Conservation (phyloP, 2,329 filamentous ascomycete species). For the Scedosporium dehoogii region DNA sequence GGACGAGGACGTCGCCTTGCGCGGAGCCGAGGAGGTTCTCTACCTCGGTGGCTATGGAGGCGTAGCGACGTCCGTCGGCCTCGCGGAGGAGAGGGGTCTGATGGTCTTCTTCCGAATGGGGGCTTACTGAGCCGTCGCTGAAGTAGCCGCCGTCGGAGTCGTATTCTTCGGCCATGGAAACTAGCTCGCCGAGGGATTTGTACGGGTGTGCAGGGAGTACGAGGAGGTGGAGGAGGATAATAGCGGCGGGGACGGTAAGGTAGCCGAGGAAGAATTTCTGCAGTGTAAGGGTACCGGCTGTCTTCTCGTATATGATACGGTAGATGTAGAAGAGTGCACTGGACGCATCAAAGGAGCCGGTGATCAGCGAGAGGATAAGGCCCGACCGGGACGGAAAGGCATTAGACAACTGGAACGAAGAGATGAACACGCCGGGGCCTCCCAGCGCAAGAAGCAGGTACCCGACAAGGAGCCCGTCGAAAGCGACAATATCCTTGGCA, state of each 20-base stretch:
- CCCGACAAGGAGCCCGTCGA: constrained; percentile 66
- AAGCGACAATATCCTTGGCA: constrained; percentile 49
- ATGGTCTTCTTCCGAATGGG: constrained; percentile 24
- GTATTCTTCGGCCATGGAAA: constrained; percentile 42
- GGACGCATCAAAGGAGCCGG: constrained; percentile 75
- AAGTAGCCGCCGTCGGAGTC: constrained; percentile 21
- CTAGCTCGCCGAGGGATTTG: constrained; percentile 76
- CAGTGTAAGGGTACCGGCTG: constrained; percentile 44
- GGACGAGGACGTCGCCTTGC: constrained; percentile 51
- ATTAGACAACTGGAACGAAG: constrained; percentile 76
- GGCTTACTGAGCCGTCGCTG: constrained; percentile 40
- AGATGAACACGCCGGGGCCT: constrained; percentile 73
- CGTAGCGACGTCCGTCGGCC: constrained; percentile 49
- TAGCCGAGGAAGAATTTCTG: constrained; percentile 64
- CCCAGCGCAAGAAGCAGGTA: constrained; percentile 71
- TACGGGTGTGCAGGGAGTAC: constrained; percentile 69
- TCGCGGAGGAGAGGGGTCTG: constrained; percentile 43
- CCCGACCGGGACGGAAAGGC: constrained; percentile 70
- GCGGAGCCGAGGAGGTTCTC: constrained; percentile 60
- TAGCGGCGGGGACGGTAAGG: constrained; percentile 57
- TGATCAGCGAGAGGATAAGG: constrained; percentile 69
- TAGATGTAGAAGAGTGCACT: constrained; percentile 70
- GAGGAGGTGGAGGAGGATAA: constrained; percentile 56
- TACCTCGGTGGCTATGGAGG: constrained; percentile 59
- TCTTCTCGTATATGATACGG: constrained; percentile 57